Percentiles rank a stretch among this genome's conserved stretches.
Evolutionary conservation across 2,329 filamentous ascomycete species (phyloP).

Genomic region (Cercospora nicotianae): DNA sequence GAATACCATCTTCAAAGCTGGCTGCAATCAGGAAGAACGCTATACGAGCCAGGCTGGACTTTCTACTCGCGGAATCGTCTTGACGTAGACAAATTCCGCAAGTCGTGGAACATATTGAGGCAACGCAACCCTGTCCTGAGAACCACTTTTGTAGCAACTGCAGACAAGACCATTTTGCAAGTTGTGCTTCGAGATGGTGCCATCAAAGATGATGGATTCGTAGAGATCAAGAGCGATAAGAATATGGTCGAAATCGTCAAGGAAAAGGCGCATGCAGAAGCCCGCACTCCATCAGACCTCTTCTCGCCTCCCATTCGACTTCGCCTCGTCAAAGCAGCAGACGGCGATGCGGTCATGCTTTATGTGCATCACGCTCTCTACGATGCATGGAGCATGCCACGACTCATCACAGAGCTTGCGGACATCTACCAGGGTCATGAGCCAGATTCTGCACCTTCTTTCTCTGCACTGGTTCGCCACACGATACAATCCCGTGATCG

Average conservation of each 20-base stretch:
- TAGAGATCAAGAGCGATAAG: background rate
- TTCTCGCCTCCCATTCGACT: slow-evolving; percentile 18
- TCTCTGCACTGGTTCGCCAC: slow-evolving; percentile 15
- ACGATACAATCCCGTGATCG: slow-evolving; percentile 5
- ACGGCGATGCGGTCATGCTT: slow-evolving; percentile 21
- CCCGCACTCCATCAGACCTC: slow-evolving; percentile 16
- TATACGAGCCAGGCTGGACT: slow-evolving; percentile 22
- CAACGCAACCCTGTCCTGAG: slow-evolving; percentile 19
- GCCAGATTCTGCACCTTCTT: slow-evolving; percentile 6
- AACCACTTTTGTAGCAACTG: slow-evolving; percentile 16
- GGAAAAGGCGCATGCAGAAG: slow-evolving; percentile 8
- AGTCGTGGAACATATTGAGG: slow-evolving; percentile 16
- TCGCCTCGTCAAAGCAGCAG: slow-evolving; percentile 9
- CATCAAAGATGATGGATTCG: slow-evolving; percentile 10
- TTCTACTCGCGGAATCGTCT: slow-evolving; percentile 11
- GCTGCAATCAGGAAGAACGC: slow-evolving; percentile 17
- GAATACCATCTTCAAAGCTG: slow-evolving; percentile 20
- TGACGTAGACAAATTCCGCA: slow-evolving; percentile 1
- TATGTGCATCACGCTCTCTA: slow-evolving; percentile 23
- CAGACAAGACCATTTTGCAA: slow-evolving; percentile 3
- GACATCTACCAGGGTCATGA: slow-evolving; percentile 8
- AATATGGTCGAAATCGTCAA: slow-evolving; percentile 13
- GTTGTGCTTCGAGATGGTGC: slow-evolving; percentile 12
- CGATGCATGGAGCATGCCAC: slow-evolving; percentile 24
- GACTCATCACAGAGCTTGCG: slow-evolving; percentile 15